Conservation (phyloP, 2,329 filamentous ascomycete genomes). For the Albophoma yamanashiensis region DNA sequence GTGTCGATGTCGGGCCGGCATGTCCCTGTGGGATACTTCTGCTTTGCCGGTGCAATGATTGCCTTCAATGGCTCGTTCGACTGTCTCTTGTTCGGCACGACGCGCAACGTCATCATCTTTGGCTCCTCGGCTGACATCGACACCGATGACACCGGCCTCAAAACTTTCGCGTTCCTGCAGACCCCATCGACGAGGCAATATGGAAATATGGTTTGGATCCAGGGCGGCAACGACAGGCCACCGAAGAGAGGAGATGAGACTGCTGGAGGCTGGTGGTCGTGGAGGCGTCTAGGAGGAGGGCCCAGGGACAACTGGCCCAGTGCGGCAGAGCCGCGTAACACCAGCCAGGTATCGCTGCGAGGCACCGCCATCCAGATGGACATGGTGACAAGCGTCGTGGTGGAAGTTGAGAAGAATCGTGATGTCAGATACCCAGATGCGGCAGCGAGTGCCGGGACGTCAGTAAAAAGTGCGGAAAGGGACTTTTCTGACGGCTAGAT, state of each 20-base stretch:
- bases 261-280: slow-evolving; percentile 17
- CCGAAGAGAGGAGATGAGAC: slow-evolving; percentile 3
- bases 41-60: slow-evolving; percentile 48
- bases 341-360: slow-evolving; percentile 21
- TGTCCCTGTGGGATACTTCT: slow-evolving; percentile 44
- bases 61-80: slow-evolving; percentile 45
- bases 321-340: slow-evolving; percentile 4
- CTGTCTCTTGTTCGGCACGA: slow-evolving; percentile 41
- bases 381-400: slow-evolving; percentile 29
- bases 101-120: slow-evolving; percentile 42
- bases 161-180: slow-evolving; percentile 40
- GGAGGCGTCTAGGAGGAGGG: slow-evolving; percentile 7
- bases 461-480: slow-evolving; percentile 16
- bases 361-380: slow-evolving; percentile 32
- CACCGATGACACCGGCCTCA: slow-evolving; percentile 34
- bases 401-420: slow-evolving; percentile 23
- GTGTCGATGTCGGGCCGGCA: slow-evolving; percentile 45
- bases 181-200: slow-evolving; percentile 24
- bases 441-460: slow-evolving; percentile 12
- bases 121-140: slow-evolving; percentile 22
- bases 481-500: slow-evolving; percentile 4
- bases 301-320: slow-evolving; percentile 5
- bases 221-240: slow-evolving; percentile 13
- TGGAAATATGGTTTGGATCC: slow-evolving; percentile 31
- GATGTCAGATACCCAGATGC: slow-evolving; percentile 14